Conservation (phyloP, 2,329 filamentous ascomycete genomes). For the Thermoascus crustaceus region DNA sequence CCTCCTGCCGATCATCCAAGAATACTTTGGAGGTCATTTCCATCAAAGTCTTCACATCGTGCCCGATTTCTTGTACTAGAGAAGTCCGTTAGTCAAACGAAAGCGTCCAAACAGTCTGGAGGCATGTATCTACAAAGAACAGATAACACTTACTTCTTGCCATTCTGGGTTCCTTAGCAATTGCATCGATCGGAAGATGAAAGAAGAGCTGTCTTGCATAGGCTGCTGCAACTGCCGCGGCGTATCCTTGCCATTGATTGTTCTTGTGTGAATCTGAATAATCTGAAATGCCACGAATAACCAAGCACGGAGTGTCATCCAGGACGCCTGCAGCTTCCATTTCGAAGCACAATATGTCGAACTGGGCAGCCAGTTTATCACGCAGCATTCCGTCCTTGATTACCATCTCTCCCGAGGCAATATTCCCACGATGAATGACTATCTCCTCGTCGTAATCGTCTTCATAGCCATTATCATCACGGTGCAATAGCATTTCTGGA, state of each 20-base stretch:
- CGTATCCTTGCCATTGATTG: slow-evolving; percentile 6
- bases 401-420: slow-evolving; percentile 14
- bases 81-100: too few species aligned
- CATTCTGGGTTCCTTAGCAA: slow-evolving; percentile 1
- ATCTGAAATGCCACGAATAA: slow-evolving; percentile 3
- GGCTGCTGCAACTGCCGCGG: slow-evolving; percentile 4
- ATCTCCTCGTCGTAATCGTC: too few species aligned
- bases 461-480: too few species aligned
- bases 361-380: slow-evolving; percentile 3
- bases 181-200: neutral
- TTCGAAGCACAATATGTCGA: slow-evolving; percentile 5
- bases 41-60: too few species aligned
- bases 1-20: too few species aligned
- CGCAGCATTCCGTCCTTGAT: slow-evolving; percentile 10
- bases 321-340: slow-evolving; percentile 4
- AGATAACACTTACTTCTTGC: slow-evolving; percentile 1
- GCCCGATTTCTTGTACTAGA: too few species aligned
- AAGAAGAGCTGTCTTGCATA: slow-evolving; percentile 3
- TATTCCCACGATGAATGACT: slow-evolving; percentile 1
- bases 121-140: too few species aligned
- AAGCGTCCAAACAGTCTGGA: too few species aligned
- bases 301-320: slow-evolving; percentile 4
- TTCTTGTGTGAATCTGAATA: slow-evolving; percentile 4
- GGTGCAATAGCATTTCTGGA: too few species aligned
- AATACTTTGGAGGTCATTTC: too few species aligned